Base-by-base conservation (phyloP, 305 asterid species). In the Coffea humblotiana region DNA sequence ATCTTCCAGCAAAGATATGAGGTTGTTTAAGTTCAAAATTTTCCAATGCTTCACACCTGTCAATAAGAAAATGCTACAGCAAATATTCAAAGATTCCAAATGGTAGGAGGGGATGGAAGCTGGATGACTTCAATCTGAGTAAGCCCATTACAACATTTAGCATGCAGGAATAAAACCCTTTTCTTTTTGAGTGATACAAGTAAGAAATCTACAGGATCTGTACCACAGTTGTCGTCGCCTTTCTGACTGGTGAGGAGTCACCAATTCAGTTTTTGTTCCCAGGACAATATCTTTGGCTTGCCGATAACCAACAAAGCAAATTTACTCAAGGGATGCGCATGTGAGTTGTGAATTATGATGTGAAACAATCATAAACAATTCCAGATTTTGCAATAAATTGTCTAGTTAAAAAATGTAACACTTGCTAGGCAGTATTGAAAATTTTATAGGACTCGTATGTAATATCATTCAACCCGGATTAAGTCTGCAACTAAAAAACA, bases 131-230 rank as follows among this genome's bases (percentile, higher is more conserved):
- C 70, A 65, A 27, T 47, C 64, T 77, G 43, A 40, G 43, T 40
- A 23, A 77, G 63, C 82, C 56, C 29, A 61, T 29, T 47, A 72
- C 66, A 63, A 79, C 69, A 79, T 63, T 72, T 79, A 29, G 15
- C 43, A 32, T 63, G 47, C 48, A 19, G 15, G 66, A 72, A 79
- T 47, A 47, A 40, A 40, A 72, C 48, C 63, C 78, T 32, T 58
- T 61, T 60, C 71, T 21, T 78, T 51, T 76, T 43, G 78, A 23
- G 23, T 54, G 18, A 75, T 27, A 29, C 15, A 2, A 15, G 23
- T 2, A 64, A 29, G 3, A 64, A 27, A 65, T 65, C 70, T 3
- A 29, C 43, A 29, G 70, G 15, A 65, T 65, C 43, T 27, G 40
- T 37, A 18, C 11, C 52, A 47, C 49, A 18, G 6, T 29, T 21